Base-by-base conservation (phyloP, 257 asterid genomes). In the Marsdenia floribunda region DNA sequence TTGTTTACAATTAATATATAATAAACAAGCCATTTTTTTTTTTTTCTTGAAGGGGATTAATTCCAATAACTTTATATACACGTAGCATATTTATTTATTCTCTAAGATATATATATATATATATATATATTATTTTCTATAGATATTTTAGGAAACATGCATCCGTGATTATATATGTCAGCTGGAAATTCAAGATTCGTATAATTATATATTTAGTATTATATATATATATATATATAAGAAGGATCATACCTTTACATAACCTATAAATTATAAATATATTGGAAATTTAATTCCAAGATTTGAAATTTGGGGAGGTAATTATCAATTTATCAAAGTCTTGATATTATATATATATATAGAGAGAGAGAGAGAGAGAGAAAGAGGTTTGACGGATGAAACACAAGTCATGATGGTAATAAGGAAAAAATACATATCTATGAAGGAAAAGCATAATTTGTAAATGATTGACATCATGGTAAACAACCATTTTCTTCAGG, bases 401-500 rank as follows among this genome's bases (percentile, higher is more conserved):
- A 64, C 77, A 75, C 60, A 64, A 18, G 70, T 26, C 59, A 82
- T 82, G 80, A 78, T 75, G 78, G 65, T 50, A 35, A 1, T 6
- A 64, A 33, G 78, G 52, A 11, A 2, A 75, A 26, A 77, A 59
- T 29, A 50, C 57, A 55, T n/a, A n/a, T n/a, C n/a, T n/a, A 76
- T 24, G 46, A 11, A 52, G 19, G 59, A 18, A 53, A 53, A 53
- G 57, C 60, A 77, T 76, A 29, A 81, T 81, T 29, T 15, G 46
- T 68, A 66, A 58, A 66, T 70, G 80, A 82, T 80, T 79, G 81
- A 44, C 52, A 64, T 64, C 58, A 50, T 38, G n/a, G 15, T 37
- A 54, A 50, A 15, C 46, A 26, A 21, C 15, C 22, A 18, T 37
- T 38, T 61, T 74, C 53, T 40, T 24, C 55, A 33, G 35, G 21